Conservation (phyloP, 2,329 filamentous ascomycete species). For the Penicillium sp. region DNA sequence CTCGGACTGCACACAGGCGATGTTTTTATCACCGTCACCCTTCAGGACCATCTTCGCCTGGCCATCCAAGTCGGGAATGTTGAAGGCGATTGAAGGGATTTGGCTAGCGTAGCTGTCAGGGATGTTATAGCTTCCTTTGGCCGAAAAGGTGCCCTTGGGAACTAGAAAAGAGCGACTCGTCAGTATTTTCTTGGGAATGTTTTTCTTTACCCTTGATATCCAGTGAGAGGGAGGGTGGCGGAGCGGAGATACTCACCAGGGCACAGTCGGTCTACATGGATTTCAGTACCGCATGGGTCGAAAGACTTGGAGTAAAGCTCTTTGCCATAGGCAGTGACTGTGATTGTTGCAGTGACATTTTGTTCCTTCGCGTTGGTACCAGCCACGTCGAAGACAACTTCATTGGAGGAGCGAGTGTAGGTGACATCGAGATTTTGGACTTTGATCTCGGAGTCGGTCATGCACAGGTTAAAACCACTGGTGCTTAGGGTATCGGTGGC, state of each 20-base stretch:
- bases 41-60: conserved; percentile 78
- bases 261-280: conserved; percentile 75
- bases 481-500: conserved; percentile 77
- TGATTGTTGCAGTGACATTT: conserved; percentile 77
- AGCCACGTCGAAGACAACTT: conserved; percentile 78
- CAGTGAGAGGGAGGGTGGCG: not conserved
- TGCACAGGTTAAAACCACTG: conserved; percentile 76
- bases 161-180: conserved; percentile 55
- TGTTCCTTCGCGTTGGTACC: conserved; percentile 74
- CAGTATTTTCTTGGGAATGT: too few relatives aligned
- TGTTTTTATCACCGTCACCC: conserved; percentile 61
- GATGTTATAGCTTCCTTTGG: conserved; percentile 72
- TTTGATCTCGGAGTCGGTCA: conserved; percentile 60
- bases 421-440: conserved; percentile 76
- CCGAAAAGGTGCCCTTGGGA: conserved; percentile 73
- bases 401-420: conserved; percentile 76
- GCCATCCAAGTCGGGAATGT: conserved; percentile 86
- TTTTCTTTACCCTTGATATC: not conserved
- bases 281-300: conserved; percentile 75
- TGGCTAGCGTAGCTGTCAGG: conserved; percentile 70
- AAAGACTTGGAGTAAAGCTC: conserved; percentile 79
- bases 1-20: conserved; percentile 81
- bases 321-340: conserved; percentile 82
- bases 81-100: conserved; percentile 89
- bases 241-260: conserved; percentile 62